Evolutionary conservation across 2,329 filamentous ascomycete species (phyloP).

Genomic region (Xylaria sp.): DNA sequence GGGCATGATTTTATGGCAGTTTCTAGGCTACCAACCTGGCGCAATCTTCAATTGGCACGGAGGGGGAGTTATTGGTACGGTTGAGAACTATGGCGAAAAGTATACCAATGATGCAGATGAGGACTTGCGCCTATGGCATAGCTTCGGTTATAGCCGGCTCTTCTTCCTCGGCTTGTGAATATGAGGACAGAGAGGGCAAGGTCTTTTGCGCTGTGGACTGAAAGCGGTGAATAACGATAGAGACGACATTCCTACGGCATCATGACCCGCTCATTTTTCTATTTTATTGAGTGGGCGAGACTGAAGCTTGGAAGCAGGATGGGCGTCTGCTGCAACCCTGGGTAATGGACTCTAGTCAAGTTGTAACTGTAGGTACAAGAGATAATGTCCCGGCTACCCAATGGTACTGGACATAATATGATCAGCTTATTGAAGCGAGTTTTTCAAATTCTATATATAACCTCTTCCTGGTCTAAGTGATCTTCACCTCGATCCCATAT

Average conservation of each 20-base stretch:
- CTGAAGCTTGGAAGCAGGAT: too few relatives aligned
- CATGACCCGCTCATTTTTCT: not conserved
- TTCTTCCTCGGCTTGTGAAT: conserved; percentile 5
- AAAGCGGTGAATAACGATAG: not conserved
- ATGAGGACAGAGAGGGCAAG: not conserved
- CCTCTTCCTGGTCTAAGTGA: too few relatives aligned
- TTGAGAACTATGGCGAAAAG: not conserved
- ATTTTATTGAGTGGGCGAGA: not conserved
- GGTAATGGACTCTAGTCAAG: too few relatives aligned
- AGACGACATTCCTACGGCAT: conserved; percentile 5
- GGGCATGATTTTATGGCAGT: not conserved
- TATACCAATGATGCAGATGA: conserved; percentile 5
- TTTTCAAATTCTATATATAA: too few relatives aligned
- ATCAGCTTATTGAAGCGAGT: too few relatives aligned
- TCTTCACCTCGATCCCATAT: too few relatives aligned
- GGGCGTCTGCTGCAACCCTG: too few relatives aligned
- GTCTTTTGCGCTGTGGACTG: not conserved
- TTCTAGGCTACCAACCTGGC: not conserved
- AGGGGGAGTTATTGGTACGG: not conserved
- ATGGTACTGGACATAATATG: too few relatives aligned
- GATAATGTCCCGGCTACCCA: too few relatives aligned
- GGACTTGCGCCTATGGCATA: not conserved
- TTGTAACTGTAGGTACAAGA: too few relatives aligned
- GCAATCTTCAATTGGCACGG: not conserved
- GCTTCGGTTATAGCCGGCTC: not conserved